These are phyloP conservation scores for Verbascum thapsus DNA, from an alignment of 257 asterid genomes.

Conservation along the genomic window DNA sequence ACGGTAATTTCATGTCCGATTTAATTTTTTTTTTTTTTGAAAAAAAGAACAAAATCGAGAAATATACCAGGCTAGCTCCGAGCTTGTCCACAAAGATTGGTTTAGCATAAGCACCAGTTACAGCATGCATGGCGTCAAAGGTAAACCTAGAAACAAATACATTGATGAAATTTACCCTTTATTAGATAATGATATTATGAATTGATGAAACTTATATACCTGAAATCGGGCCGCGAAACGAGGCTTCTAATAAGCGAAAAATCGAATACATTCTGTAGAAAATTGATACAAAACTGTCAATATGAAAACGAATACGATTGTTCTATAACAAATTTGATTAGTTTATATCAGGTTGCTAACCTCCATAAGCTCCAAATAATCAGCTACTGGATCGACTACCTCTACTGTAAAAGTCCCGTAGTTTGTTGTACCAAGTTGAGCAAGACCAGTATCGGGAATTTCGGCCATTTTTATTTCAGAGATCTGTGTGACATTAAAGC, in stretches of 20 bases:
- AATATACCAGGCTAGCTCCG: constrained; percentile 78
- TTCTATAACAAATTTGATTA: constrained; percentile 7
- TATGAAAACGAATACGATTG: neutral
- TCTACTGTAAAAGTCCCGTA: constrained; percentile 75
- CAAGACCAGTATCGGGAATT: constrained; percentile 80
- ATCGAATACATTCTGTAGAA: constrained; percentile 79
- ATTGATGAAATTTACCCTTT: no score
- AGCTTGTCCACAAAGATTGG: constrained; percentile 95
- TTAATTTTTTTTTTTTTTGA: no score
- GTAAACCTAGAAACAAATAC: constrained; percentile 58
- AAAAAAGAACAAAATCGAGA: constrained; percentile 2
- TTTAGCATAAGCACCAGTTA: constrained; percentile 95
- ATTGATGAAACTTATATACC: constrained; percentile 41
- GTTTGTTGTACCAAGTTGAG: constrained; percentile 57
- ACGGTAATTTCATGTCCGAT: no score
- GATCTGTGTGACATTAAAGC: constrained; percentile 60
- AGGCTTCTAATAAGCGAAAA: constrained; percentile 81
- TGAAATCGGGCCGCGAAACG: constrained; percentile 74
- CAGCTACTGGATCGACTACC: constrained; percentile 91
- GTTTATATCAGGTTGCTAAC: constrained; percentile 42
- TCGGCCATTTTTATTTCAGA: constrained; percentile 82
- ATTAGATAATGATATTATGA: neutral
- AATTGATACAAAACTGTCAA: constrained; percentile 30
- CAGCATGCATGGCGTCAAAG: constrained; percentile 99
- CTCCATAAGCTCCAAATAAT: constrained; percentile 97